Evolutionary conservation across 2,329 filamentous ascomycete species (phyloP), one percentile per base, ranked within the genome.

Genomic region (Periconia macrospinosa): DNA sequence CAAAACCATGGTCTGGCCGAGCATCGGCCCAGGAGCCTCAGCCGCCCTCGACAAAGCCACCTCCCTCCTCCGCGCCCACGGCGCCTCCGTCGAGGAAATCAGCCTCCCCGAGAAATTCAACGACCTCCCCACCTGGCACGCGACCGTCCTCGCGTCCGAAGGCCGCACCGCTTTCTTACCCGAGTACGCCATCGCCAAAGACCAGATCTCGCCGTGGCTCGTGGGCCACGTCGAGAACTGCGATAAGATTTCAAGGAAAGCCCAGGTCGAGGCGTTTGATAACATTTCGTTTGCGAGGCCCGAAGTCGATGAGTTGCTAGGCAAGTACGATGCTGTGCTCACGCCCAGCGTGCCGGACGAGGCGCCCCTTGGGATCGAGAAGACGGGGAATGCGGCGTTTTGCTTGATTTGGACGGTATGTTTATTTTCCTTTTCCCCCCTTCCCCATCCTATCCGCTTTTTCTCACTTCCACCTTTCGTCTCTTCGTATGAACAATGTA

Each of bases 281-380:
- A 72, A 74, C 1, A 77, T 83, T 17, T 81, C 83, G 0, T 74
- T 75, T 0, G 71, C 85, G 15, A 71, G 86, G 30, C 83, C 84
- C 0, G 72, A 77, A 17, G 78, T 83, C 3, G 86, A 88, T 59
- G 72, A 67, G 1, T 76, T 87, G 5, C 76, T 79, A 0, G 68
- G 69, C 1, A 64, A 70, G 15, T 88, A 86, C 54, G 79, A 76
- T 14, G 83, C 82, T 0, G 75, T 88, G 0, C 58, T 89, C 10
- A 81, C 79, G 0, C 85, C 86, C 0, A 86, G 84, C 59, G 82
- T 81, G 0, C 62, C 79, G 0, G 86, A 85, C 50, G 85, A 86
- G 58, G 86, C 86, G 0, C 84, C 86, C 0, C 52, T 78, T 1
- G 85, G 85, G 0, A 64, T 77, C 0, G 75, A 74, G 5, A 78